A percentile compares a stretch with the other conserved stretches of the same genome.
Evolutionary conservation across 2,329 filamentous ascomycete species (phyloP).

Genomic region (Alternaria sp.): DNA sequence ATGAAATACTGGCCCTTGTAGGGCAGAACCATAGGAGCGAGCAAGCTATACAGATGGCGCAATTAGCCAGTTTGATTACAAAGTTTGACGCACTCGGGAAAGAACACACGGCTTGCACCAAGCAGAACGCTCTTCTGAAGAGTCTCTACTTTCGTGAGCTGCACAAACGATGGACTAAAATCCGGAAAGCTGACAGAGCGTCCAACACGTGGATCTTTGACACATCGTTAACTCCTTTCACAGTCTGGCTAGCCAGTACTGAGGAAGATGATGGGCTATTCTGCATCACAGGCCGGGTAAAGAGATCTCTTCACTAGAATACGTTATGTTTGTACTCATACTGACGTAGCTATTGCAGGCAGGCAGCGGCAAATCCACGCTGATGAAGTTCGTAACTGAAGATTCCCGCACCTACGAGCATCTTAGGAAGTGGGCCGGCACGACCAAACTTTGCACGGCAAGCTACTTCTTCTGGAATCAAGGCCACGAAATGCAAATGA

Average conservation of each 20-base stretch:
- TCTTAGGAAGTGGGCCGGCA: constrained; percentile 48
- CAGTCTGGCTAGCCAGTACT: constrained; percentile 12
- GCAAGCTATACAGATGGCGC: no score
- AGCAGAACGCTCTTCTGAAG: no score
- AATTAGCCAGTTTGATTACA: constrained; percentile 8
- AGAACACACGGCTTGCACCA: constrained; percentile 1
- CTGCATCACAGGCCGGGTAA: constrained; percentile 20
- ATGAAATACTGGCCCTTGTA: background rate
- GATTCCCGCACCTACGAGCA: constrained; percentile 23
- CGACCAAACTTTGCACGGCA: constrained; percentile 34
- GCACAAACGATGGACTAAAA: background rate
- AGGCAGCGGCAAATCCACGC: constrained; percentile 57
- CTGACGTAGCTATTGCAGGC: constrained; percentile 29
- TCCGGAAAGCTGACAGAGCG: background rate
- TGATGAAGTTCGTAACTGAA: constrained; percentile 45
- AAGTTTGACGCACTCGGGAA: constrained; percentile 14
- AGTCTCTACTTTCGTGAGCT: constrained; percentile 11
- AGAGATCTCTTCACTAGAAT: no score
- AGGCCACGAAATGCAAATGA: constrained; percentile 19
- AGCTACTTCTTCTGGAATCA: constrained; percentile 27
- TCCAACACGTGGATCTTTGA: constrained; percentile 22
- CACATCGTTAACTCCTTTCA: constrained; percentile 3
- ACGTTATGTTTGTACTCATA: background rate
- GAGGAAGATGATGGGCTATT: constrained; percentile 1
- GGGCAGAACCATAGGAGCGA: no score